Base-by-base conservation (phyloP, 257 asterid genomes). In the Solanum arcanum region DNA sequence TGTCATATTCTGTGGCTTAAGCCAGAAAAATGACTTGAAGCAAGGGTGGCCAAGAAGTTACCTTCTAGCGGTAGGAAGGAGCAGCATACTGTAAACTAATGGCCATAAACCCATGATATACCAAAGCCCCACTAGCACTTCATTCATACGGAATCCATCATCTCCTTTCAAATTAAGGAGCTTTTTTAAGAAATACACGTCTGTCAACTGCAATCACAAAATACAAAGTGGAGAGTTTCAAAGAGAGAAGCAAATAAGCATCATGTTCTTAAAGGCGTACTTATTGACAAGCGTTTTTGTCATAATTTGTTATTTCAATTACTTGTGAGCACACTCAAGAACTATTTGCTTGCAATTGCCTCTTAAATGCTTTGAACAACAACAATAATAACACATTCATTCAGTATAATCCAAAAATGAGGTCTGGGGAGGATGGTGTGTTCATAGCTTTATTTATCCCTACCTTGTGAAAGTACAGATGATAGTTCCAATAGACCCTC, bases 81-180 rank as follows among this genome's bases (percentile, higher is more conserved):
- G 95, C 87, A 97, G 92, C 99, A 97, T 95, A 86, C 94, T 89
- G 89, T 94, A 97, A 20, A 95, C 82, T 87, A 94, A 80, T 18
- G 99, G 99, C 98, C 96, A 97, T 87, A 97, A 88, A 12, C 98
- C 99, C 99, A 97, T 95, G 69, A 97, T 92, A 86, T 94, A 94
- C 98, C 98, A 97, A 81, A 90, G 77, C 82, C 96, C 94, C 87
- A 95, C 97, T 47, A 97, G 80, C 70, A 96, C 96, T 90, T 90
- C 90, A 88, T 96, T 96, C 99, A 95, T 91, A 88, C 90, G 89
- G 91, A 92, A 97, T 23, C 99, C 99, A 92, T 97, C 99, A 88
- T 95, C 98, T 86, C 97, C 99, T 84, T 87, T 93, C 94, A 97
- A 85, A 88, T 92, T 93, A 76, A 95, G 92, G 62, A 95, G 96